These are phyloP conservation scores for Malus hybrid DNA, from an alignment of 331 rosid species.

Conservation along the genomic window DNA sequence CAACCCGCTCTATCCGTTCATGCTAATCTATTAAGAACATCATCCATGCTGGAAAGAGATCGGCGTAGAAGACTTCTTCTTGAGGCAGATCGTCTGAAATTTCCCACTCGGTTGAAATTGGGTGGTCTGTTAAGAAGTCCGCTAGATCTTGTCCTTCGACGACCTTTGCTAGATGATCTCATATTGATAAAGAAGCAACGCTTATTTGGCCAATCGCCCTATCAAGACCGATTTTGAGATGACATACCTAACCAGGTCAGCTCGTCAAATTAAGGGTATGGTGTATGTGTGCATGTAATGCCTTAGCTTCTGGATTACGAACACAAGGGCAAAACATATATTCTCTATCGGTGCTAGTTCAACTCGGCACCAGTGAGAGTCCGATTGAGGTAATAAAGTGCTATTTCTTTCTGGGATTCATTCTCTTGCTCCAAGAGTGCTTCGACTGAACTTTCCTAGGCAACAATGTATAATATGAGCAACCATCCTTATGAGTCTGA, in stretches of 20 bases:
- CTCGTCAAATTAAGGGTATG: background rate
- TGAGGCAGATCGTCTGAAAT: too few species aligned
- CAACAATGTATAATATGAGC: background rate
- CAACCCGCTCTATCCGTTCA: fast-evolving
- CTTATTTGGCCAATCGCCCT: too few species aligned
- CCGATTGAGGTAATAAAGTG: background rate
- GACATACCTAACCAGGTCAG: background rate
- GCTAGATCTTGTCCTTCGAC: background rate
- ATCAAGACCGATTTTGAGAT: background rate
- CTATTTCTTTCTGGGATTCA: background rate
- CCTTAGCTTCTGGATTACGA: fast-evolving
- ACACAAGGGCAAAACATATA: too few species aligned
- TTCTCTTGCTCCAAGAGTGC: background rate
- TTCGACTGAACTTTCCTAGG: background rate
- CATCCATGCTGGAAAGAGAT: too few species aligned
- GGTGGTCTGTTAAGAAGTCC: too few species aligned
- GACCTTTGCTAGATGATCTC: background rate
- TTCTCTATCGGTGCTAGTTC: background rate
- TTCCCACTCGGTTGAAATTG: too few species aligned
- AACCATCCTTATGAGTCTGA: too few species aligned
- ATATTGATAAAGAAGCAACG: background rate
- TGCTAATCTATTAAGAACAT: background rate
- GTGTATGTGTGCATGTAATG: too few species aligned
- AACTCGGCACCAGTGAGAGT: background rate
- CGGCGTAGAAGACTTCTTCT: too few species aligned